phyloP scores from a whole-genome alignment of 306 rosid species.

The Vachellia pachyceras region DNA sequence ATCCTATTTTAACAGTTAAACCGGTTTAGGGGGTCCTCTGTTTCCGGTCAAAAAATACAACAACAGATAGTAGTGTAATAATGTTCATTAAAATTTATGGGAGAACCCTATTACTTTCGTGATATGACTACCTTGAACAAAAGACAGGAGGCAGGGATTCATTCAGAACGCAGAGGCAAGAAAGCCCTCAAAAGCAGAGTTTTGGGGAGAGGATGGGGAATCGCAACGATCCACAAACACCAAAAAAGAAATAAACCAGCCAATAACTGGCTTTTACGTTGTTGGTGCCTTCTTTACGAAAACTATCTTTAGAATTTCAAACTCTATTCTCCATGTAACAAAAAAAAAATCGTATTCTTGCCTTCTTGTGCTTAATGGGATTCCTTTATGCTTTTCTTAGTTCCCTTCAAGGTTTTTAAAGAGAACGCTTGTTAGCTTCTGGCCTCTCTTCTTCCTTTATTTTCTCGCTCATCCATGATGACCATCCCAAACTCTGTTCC shows the following conservation, averaged over 20 bases:
- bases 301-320: constrained; percentile 70
- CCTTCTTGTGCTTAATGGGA: constrained; percentile 71
- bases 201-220: constrained; percentile 52
- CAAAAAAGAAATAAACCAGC: constrained; percentile 29
- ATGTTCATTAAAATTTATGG: not conserved
- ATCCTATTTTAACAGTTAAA: not conserved
- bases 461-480: constrained; percentile 51
- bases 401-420: constrained; percentile 51
- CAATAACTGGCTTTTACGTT: constrained; percentile 53
- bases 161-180: constrained; percentile 39
- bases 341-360: constrained; percentile 35
- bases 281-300: constrained; percentile 47
- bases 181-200: constrained; percentile 59
- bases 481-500: constrained; percentile 31
- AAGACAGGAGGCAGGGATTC: constrained; percentile 19
- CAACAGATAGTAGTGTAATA: not conserved
- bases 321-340: constrained; percentile 63
- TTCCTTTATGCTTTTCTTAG: constrained; percentile 70
- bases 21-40: not conserved
- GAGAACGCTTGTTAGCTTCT: constrained; percentile 37
- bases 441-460: constrained; percentile 38
- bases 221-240: constrained; percentile 31
- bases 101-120: constrained; percentile 12
- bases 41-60: not conserved
- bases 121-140: constrained; percentile 33